These are phyloP conservation scores for Spergularia marina DNA, from an alignment of 148 eudicot species.

Conservation along the genomic window DNA sequence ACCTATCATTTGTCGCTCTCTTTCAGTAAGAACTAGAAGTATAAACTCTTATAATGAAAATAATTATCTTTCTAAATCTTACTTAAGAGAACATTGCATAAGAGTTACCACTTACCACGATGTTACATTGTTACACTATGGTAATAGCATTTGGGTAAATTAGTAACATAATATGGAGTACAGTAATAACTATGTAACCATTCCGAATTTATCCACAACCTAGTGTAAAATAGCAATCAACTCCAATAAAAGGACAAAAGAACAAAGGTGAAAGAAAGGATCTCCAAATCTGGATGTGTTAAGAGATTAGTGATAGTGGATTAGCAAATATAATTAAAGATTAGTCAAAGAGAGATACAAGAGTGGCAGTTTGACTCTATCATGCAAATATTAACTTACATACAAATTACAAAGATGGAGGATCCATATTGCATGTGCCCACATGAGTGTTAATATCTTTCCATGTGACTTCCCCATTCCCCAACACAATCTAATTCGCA, in stretches of 20 bases:
- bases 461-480: constrained; percentile 60
- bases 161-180: too few species aligned
- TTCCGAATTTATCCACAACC: too few species aligned
- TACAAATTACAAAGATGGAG: constrained; percentile 44
- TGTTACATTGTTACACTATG: too few species aligned
- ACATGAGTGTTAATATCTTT: constrained; percentile 50
- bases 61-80: too few species aligned
- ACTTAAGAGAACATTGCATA: too few species aligned
- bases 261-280: constrained; percentile 17
- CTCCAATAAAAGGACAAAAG: constrained; percentile 18
- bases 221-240: too few species aligned
- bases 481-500: constrained; percentile 38
- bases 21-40: too few species aligned
- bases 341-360: constrained; percentile 40
- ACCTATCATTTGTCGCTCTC: too few species aligned
- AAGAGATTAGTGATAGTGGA: constrained; percentile 3
- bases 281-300: not conserved
- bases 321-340: constrained; percentile 12
- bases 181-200: too few species aligned
- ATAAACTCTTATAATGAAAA: too few species aligned
- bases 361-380: constrained; percentile 28
- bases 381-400: not conserved
- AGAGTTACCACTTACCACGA: too few species aligned
- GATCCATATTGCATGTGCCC: constrained; percentile 52
- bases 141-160: too few species aligned